Percentiles rank a stretch among this genome's conserved stretches.
These are phyloP conservation scores for Lipomyces japonicus DNA, from an alignment of 805 yeast species.

Conservation along the genomic window DNA sequence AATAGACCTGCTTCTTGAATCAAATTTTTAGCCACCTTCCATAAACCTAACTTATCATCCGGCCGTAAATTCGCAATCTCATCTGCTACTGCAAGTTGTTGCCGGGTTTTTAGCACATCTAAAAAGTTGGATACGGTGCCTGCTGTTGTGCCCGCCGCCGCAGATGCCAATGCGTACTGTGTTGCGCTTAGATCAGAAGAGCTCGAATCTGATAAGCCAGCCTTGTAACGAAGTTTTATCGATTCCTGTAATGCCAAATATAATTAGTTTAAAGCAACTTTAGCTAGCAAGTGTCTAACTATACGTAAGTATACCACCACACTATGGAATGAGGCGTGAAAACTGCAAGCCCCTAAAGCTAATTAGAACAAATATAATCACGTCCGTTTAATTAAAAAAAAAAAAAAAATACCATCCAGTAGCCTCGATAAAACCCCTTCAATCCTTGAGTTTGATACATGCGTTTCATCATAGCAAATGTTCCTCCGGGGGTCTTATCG, in stretches of 20 bases:
- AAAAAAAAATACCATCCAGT: conserved; percentile 37
- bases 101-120: conserved; percentile 44
- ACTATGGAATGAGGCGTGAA: conserved; percentile 44
- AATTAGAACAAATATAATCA: neutral
- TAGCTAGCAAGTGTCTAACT: too few relatives aligned
- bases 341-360: conserved; percentile 39
- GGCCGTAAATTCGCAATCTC: conserved; percentile 42
- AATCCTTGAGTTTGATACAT: conserved; percentile 65
- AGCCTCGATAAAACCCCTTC: conserved; percentile 76
- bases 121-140: conserved; percentile 40
- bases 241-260: conserved; percentile 16
- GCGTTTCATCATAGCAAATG: conserved; percentile 29
- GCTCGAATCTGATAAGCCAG: neutral
- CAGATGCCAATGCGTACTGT: conserved; percentile 34
- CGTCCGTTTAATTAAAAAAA: neutral
- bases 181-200: conserved; percentile 12
- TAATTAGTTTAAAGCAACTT: too few relatives aligned
- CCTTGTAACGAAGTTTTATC: too few relatives aligned
- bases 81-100: conserved; percentile 43
- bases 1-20: conserved; percentile 39
- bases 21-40: conserved; percentile 38
- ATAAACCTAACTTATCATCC: conserved; percentile 39
- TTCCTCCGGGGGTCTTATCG: conserved; percentile 22
- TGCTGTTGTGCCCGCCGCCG: conserved; percentile 39
- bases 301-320: conserved; percentile 44